Conservation (phyloP, 2,329 filamentous ascomycete species). For the Xylariomycetidae sp. region DNA sequence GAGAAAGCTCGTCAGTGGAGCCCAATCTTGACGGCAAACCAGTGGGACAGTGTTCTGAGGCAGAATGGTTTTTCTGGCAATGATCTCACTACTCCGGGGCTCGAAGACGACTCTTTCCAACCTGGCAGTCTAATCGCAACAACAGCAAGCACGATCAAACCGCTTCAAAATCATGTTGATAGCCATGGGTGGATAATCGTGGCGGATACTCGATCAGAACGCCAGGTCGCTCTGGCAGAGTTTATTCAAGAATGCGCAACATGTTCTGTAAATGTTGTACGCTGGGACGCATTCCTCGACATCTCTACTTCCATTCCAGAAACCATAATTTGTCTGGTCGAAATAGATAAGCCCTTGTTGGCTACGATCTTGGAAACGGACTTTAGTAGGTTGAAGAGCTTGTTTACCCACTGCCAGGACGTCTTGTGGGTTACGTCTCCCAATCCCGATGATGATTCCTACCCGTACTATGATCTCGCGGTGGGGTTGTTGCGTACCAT, state of each 20-base stretch:
- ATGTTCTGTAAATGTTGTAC: too few relatives aligned
- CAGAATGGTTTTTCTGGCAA: conserved; percentile 7
- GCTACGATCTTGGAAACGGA: neutral
- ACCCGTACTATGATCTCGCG: neutral
- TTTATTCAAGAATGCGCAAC: too few relatives aligned
- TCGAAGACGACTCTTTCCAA: neutral
- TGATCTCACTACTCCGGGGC: conserved; percentile 8
- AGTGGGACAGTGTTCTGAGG: conserved; percentile 5
- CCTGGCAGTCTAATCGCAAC: too few relatives aligned
- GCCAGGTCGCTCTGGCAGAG: too few relatives aligned
- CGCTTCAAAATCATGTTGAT: too few relatives aligned
- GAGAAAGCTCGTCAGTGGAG: neutral
- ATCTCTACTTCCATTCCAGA: too few relatives aligned
- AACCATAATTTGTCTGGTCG: neutral
- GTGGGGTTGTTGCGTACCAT: conserved; percentile 5
- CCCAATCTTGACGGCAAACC: conserved; percentile 1
- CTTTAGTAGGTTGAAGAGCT: neutral
- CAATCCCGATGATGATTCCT: neutral
- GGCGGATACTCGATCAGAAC: too few relatives aligned
- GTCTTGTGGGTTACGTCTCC: neutral
- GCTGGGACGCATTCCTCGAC: too few relatives aligned
- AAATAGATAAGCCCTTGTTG: neutral
- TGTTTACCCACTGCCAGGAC: neutral
- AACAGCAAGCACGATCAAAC: too few relatives aligned
- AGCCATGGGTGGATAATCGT: too few relatives aligned